These are phyloP conservation scores for Colletotrichum orchidophilum DNA, from an alignment of 2,329 filamentous ascomycete genomes.

Conservation along the genomic window DNA sequence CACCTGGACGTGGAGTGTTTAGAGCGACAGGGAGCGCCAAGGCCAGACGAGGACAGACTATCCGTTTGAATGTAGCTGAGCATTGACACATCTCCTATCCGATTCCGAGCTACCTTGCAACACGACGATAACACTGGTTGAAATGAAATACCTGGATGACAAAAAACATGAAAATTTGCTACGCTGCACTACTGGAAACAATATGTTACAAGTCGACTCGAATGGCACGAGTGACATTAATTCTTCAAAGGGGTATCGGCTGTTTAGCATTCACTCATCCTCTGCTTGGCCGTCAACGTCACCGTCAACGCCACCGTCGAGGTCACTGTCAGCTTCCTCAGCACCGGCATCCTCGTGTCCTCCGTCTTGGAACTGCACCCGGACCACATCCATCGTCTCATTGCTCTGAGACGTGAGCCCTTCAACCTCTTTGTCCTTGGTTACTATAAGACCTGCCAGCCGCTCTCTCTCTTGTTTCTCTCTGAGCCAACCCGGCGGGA, in stretches of 20 bases:
- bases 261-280: constrained; percentile 13
- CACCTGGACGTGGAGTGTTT: no score
- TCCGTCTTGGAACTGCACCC: constrained; percentile 28
- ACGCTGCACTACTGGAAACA: constrained; percentile 9
- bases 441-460: constrained; percentile 16
- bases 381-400: constrained; percentile 31
- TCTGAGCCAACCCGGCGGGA: constrained; percentile 65
- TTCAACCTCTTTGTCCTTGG: constrained; percentile 35
- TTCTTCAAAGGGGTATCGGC: constrained; percentile 9
- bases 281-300: neutral
- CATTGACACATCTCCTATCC: no score
- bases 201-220: constrained; percentile 1
- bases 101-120: no score
- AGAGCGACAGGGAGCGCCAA: no score
- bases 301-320: neutral
- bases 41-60: no score
- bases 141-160: neutral
- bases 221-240: neutral
- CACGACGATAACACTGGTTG: no score
- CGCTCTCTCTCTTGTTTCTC: constrained; percentile 45
- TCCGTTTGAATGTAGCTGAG: no score
- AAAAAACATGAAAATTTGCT: neutral
- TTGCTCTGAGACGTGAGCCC: constrained; percentile 4
- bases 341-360: neutral
- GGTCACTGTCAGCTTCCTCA: neutral